Base-by-base conservation (phyloP, 129 eudicot genomes). In the Arctium minus region DNA sequence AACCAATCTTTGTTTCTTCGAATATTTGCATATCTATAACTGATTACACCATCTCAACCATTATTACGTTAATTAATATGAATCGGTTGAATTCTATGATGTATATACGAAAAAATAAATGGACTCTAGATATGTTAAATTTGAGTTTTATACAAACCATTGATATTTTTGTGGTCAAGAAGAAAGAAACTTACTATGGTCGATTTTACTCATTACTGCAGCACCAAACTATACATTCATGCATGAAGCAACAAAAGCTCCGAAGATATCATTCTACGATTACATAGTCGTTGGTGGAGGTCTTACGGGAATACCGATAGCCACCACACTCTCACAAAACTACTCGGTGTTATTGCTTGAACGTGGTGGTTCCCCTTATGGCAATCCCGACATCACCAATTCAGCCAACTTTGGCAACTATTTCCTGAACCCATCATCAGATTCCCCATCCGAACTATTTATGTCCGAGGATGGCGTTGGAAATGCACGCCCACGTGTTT, bases 401-500 rank as follows among this genome's bases (percentile, higher is more conserved):
- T 22, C 27, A 10, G 18, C 67, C 36, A 75, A 46, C 17, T 75
- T 75, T 29, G 65, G 79, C 2, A 18, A 22, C 79, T 42, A 75
- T 17, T 75, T 75, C 31, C 4, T 30, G n/a, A 39, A 46, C 37
- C 37, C 65, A 42, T 46, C 79, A 75, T 67, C 17, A 29, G 37
- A 46, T 10, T 75, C 79, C 8, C 79, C 79, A 0, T 12, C 79
- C 0, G 18, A 75, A 75, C 27, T 15, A 42, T 75, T 42, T 46
- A 22, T 75, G 56, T 46, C 56, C 36, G 37, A 10, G 10, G 79
- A 75, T 8, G 79, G 67, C 27, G 65, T 75, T 75, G 79, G 85
- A 46, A 92, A 80, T n/a, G 88, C 93, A 4, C 90, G 97, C 2
- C 90, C 89, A 2, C 79, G 79, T 2, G 69, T 76, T 17, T 53